Evolutionary conservation across 257 asterid genomes (phyloP), one percentile per base, ranked within the genome.

Genomic region (Buddleja alternifolia): DNA sequence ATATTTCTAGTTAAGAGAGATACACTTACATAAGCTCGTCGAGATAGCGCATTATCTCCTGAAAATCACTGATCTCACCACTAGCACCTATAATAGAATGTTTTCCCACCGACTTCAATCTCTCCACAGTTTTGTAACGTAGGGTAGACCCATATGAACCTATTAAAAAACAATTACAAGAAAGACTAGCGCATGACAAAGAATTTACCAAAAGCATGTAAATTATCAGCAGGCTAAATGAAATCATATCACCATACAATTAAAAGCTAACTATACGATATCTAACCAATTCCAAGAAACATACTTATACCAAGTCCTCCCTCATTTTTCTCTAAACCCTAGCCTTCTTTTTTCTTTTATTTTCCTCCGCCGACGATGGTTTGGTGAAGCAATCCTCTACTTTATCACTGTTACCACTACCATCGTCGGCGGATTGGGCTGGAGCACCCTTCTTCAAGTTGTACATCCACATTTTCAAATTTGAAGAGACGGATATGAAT

Each of bases 101-200:
- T 39, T 90, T 93, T 41, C 99, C 99, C 46, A 94, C 97, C 16
- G 92, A 69, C 84, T 91, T 88, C 73, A 94, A 60, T 67, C 97
- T 91, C 71, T 91, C 97, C 79, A 94, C 93, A 42, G 92, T 83
- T 84, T 94, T 94, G 92, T 94, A 89, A 10, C 97, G 96, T 55
- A 94, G 83, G 17, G 99, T 94, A 61, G 99, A 94, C 12, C 99
- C 97, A 56, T 94, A 94, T 16, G 97, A 94, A 71, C 97, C 99
- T 94, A 70, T 71, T 51, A 66, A 69, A 21, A 56, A 65, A 63
- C 21, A 62, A 69, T 12, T 17, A 55, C 60, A 60, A 56, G 45
- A 23, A 60, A 19, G 17, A 48, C 60, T 59, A n/a, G n/a, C 52
- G 7, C 45, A 45, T 19, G 55, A 62, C 60, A n/a, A 52, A 50